A percentile compares a stretch with the other conserved stretches of the same genome.
Conservation (phyloP, 768 basidiomycete genomes). For the Russula emetica region DNA sequence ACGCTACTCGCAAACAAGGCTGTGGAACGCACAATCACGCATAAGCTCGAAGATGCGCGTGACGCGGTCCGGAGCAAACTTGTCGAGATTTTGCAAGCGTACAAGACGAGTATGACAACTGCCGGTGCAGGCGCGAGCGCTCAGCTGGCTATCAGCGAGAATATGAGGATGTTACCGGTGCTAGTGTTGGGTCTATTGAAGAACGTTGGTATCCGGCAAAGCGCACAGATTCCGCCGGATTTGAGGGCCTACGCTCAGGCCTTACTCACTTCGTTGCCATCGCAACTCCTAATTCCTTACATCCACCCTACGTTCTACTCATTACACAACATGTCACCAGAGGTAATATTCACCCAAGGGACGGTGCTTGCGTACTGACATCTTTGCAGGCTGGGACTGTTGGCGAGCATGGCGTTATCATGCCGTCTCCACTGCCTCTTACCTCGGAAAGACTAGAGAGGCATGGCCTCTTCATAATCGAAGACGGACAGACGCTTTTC, state of each 20-base stretch:
- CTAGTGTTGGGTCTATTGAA: constrained; percentile 87
- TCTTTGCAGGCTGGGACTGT: constrained; percentile 74
- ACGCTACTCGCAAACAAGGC: constrained; percentile 89
- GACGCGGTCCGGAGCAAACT: constrained; percentile 81
- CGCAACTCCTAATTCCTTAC: constrained; percentile 88
- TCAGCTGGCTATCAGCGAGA: constrained; percentile 87
- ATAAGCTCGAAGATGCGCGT: constrained; percentile 85
- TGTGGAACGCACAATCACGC: constrained; percentile 79
- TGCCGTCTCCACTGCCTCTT: constrained; percentile 84
- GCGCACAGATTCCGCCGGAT: constrained; percentile 95
- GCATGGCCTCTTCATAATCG: constrained; percentile 94
- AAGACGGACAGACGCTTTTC: constrained; percentile 97
- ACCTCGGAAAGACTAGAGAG: constrained; percentile 94
- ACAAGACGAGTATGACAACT: constrained; percentile 95
- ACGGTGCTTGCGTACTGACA: constrained; percentile 16
- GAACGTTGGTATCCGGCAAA: constrained; percentile 94
- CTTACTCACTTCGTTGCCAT: constrained; percentile 83
- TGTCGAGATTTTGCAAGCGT: constrained; percentile 78
- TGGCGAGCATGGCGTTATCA: constrained; percentile 80
- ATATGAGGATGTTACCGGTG: constrained; percentile 91
- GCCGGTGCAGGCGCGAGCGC: constrained; percentile 91
- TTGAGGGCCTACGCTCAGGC: constrained; percentile 94
- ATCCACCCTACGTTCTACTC: constrained; percentile 95
- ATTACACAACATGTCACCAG: constrained; percentile 91
- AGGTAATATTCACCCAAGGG: constrained; percentile 46